A percentile compares a stretch with the other conserved stretches of the same genome.
Conservation (phyloP, 192 early-diverging fungal genomes). For the Coemansia sp. region DNA sequence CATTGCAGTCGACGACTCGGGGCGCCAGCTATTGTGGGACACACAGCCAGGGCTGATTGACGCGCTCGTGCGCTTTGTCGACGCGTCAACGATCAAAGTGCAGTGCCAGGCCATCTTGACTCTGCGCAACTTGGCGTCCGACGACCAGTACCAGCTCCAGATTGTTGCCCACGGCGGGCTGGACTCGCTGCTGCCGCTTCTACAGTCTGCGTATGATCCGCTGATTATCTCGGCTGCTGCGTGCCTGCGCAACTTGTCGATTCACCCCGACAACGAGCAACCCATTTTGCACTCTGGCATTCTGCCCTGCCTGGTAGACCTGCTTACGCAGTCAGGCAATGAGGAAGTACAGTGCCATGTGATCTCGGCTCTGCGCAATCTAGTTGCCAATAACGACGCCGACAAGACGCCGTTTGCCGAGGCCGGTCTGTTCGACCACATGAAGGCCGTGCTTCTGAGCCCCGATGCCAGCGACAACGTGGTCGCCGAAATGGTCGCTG, state of each 20-base stretch:
- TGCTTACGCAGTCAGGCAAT: slow-evolving; percentile 59
- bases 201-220: slow-evolving; percentile 72
- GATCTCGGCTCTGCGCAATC: slow-evolving; percentile 79
- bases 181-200: slow-evolving; percentile 67
- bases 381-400: slow-evolving; percentile 72
- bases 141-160: slow-evolving; percentile 81
- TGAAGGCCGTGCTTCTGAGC: slow-evolving; percentile 44
- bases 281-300: slow-evolving; percentile 81
- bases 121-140: slow-evolving; percentile 76
- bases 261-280: slow-evolving; percentile 80
- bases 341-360: slow-evolving; percentile 87
- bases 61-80: slow-evolving; percentile 73
- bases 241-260: slow-evolving; percentile 87
- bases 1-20: slow-evolving; percentile 77
- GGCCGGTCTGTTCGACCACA: slow-evolving; percentile 73
- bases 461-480: slow-evolving; percentile 49
- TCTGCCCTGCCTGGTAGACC: slow-evolving; percentile 53
- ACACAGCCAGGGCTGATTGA: slow-evolving; percentile 74
- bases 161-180: slow-evolving; percentile 78
- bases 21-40: slow-evolving; percentile 65
- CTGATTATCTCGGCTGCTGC: slow-evolving; percentile 82
- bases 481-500: slow-evolving; percentile 80
- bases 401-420: slow-evolving; percentile 76
- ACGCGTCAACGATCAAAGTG: slow-evolving; percentile 76
- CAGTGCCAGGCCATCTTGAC: slow-evolving; percentile 87